Evolutionary conservation across 257 asterid species (phyloP).

Genomic region (Solanum sejunctum): DNA sequence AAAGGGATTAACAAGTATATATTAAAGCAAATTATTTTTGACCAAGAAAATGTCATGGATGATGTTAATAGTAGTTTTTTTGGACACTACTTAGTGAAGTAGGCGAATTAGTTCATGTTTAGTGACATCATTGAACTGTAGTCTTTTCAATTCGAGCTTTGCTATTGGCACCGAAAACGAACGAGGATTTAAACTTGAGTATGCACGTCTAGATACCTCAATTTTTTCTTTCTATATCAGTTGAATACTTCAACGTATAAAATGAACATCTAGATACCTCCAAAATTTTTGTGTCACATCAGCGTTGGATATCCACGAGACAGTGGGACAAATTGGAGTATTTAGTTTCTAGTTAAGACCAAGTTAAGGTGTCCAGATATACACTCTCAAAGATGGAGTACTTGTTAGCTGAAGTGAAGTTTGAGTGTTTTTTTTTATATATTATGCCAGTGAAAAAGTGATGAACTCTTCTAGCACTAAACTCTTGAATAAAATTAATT

Average conservation of each 20-base stretch:
- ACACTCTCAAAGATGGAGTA: neutral
- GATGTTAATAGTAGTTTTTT: neutral
- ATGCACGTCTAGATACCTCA: neutral
- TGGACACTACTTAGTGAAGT: neutral
- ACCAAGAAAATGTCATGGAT: neutral
- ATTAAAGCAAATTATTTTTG: neutral
- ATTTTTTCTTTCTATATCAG: neutral
- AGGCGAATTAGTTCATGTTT: neutral
- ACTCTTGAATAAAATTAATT: neutral
- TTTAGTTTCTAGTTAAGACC: neutral
- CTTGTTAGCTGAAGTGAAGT: neutral
- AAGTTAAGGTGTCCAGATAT: neutral
- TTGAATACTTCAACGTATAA: neutral
- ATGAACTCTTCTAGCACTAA: neutral
- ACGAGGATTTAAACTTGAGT: neutral
- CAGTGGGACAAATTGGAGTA: neutral
- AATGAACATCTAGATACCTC: neutral
- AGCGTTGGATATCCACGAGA: neutral
- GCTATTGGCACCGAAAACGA: neutral
- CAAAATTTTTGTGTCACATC: neutral
- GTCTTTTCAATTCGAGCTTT: neutral
- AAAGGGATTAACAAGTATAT: neutral
- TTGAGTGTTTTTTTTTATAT: neutral
- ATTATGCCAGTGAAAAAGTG: neutral
- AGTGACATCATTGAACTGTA: neutral